Evolutionary conservation across 2,329 filamentous ascomycete species (phyloP).

Genomic region (Fonsecaea multimorphosa): DNA sequence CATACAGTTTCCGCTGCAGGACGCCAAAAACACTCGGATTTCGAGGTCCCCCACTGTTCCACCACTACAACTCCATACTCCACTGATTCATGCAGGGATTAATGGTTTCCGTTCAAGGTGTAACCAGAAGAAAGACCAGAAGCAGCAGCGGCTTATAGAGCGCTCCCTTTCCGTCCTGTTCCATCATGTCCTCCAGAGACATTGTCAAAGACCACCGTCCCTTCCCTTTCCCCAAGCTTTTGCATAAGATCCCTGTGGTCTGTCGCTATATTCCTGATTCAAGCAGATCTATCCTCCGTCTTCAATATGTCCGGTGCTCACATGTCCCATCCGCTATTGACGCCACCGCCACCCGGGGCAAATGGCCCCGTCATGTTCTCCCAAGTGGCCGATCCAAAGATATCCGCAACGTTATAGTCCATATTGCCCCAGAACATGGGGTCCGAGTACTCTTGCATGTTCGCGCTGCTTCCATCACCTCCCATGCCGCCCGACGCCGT

Average conservation of each 20-base stretch:
- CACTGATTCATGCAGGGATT: neutral
- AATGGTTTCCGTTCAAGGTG: neutral
- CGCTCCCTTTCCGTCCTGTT: neutral
- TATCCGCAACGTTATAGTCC: conserved; percentile 39
- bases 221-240: neutral
- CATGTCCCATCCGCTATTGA: conserved; percentile 34
- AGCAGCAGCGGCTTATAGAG: neutral
- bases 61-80: neutral
- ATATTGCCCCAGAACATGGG: conserved; percentile 40
- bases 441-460: conserved; percentile 36
- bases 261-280: neutral
- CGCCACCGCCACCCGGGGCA: conserved; percentile 28
- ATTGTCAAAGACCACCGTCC: neutral
- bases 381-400: conserved; percentile 39
- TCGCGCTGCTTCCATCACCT: conserved; percentile 19
- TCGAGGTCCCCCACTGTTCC: neutral
- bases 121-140: neutral
- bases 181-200: neutral
- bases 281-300: neutral
- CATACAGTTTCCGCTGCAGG: neutral
- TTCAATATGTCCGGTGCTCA: conserved; percentile 7
- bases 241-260: conserved; percentile 2
- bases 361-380: conserved; percentile 40
- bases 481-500: conserved; percentile 3
- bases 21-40: neutral